Conservation (phyloP, 768 basidiomycete genomes). For the Boletus bicolor region DNA sequence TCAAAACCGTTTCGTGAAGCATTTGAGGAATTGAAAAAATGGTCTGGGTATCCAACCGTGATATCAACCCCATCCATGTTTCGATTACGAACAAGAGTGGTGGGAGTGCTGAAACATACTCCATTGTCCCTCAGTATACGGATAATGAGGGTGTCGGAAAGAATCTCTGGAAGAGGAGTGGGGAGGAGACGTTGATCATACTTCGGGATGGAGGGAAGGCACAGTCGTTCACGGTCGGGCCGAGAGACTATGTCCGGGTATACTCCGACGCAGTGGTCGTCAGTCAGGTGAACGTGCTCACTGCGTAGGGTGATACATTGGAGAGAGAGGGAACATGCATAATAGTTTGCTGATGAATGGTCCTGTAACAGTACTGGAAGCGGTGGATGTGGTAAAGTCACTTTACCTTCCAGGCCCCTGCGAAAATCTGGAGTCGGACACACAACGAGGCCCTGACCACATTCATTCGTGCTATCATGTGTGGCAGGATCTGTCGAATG, state of each 20-base stretch:
- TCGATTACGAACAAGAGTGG: conserved; percentile 8
- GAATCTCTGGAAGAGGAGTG: conserved; percentile 9
- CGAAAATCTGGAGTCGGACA: too few species aligned
- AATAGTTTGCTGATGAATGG: not conserved
- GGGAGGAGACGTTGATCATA: not conserved
- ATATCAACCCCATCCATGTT: not conserved
- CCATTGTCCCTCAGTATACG: not conserved
- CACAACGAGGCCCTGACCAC: too few species aligned
- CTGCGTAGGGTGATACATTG: not conserved
- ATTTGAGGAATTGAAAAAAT: not conserved
- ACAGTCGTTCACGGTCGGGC: conserved; percentile 10
- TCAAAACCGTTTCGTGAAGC: too few species aligned
- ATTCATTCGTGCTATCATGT: too few species aligned
- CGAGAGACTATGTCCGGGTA: conserved; percentile 15
- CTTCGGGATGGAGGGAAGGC: conserved; percentile 7
- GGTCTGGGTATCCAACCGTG: conserved; percentile 20
- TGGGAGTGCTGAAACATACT: not conserved
- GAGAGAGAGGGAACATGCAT: not conserved
- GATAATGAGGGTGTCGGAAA: not conserved
- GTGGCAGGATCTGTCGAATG: too few species aligned
- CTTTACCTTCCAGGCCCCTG: too few species aligned
- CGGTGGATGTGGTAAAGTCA: not conserved
- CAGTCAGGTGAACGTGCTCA: conserved; percentile 7
- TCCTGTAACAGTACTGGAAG: not conserved
- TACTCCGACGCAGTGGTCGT: conserved; percentile 10